Conservation (phyloP, 345 rosid species). For the Abelmoschus esculentus region DNA sequence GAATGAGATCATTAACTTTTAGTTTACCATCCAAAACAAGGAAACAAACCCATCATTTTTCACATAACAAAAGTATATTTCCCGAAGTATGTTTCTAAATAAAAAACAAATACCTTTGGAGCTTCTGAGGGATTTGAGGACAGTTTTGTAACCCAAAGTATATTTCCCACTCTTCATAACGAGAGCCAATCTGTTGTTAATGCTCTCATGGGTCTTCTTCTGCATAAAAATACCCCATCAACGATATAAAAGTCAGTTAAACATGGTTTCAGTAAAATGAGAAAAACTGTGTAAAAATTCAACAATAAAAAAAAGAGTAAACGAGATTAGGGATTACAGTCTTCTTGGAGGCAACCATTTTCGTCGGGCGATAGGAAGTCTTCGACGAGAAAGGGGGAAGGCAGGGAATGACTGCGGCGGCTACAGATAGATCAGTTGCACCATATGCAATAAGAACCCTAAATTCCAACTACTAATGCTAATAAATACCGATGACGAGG, state of each 20-base stretch:
- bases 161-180: slow-evolving; percentile 54
- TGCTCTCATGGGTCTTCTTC: slow-evolving; percentile 65
- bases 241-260: background rate
- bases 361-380: background rate
- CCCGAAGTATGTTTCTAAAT: too few relatives aligned
- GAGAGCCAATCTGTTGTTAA: slow-evolving; percentile 48
- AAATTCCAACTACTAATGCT: background rate
- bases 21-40: slow-evolving; percentile 7
- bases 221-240: slow-evolving; percentile 4
- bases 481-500: background rate
- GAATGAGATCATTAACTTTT: slow-evolving; percentile 8
- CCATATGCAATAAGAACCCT: background rate
- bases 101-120: slow-evolving; percentile 29
- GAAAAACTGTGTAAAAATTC: background rate
- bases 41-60: background rate
- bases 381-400: background rate
- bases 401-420: background rate
- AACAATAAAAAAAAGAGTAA: background rate
- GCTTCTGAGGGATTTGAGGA: slow-evolving; percentile 38
- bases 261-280: background rate
- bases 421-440: background rate
- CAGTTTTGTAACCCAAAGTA: slow-evolving; percentile 48
- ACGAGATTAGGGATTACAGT: slow-evolving; percentile 23
- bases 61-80: too few relatives aligned
- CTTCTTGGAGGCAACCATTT: slow-evolving; percentile 61